Evolutionary conservation across 192 early-diverging fungal species (phyloP).

Genomic region (Endogone sp.): DNA sequence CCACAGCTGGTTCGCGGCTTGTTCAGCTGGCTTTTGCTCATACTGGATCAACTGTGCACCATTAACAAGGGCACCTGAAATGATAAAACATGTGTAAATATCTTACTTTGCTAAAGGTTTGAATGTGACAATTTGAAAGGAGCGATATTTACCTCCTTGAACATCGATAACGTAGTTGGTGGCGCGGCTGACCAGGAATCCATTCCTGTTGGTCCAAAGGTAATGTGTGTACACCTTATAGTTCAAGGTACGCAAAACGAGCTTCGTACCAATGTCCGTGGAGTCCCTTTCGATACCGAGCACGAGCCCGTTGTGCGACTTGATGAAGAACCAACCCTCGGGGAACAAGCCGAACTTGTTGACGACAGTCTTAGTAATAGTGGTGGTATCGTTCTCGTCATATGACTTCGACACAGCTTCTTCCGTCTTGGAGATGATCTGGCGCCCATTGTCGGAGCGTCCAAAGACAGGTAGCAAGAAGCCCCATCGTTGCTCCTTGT

Average conservation of each 20-base stretch:
- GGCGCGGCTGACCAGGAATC: constrained; percentile 30
- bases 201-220: constrained; percentile 28
- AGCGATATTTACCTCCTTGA: constrained; percentile 19
- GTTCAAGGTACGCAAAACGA: neutral
- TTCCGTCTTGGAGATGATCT: neutral
- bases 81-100: too few species aligned
- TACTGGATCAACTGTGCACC: too few species aligned
- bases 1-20: constrained; percentile 15
- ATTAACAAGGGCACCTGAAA: too few species aligned
- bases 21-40: too few species aligned
- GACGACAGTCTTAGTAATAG: neutral
- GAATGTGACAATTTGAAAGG: too few species aligned
- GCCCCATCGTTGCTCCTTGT: constrained; percentile 25
- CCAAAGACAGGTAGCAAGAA: constrained; percentile 28
- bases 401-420: neutral
- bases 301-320: neutral
- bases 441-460: neutral
- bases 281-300: neutral
- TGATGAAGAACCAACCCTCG: constrained; percentile 2
- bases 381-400: neutral
- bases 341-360: neutral
- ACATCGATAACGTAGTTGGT: constrained; percentile 29
- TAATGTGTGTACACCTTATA: neutral
- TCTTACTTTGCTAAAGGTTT: too few species aligned
- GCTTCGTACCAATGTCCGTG: neutral